phyloP scores from a whole-genome alignment of 768 basidiomycete genomes.

The Leucocoprinus birnbaumii region DNA sequence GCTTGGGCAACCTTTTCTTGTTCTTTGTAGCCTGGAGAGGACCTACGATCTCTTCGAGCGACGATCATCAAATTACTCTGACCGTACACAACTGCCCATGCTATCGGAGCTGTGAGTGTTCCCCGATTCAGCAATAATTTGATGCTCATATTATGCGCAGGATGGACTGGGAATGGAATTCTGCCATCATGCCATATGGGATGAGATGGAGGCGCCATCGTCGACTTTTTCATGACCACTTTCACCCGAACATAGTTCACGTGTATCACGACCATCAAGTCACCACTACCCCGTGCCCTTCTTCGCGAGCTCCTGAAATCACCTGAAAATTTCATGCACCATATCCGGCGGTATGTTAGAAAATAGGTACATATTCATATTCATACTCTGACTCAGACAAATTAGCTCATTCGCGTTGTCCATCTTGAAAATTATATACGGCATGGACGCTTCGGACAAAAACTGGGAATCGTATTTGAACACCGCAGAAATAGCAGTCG shows the following conservation, averaged over 20 bases:
- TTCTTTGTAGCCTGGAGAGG: conserved; percentile 26
- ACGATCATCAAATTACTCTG: conserved; percentile 50
- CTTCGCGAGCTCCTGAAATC: conserved; percentile 36
- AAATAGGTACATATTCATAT: conserved; percentile 8
- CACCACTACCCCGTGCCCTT: conserved; percentile 4
- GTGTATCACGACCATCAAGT: background rate
- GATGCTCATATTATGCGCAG: conserved; percentile 10
- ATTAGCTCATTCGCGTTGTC: conserved; percentile 1
- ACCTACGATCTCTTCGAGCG: conserved; percentile 52
- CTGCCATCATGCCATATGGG: conserved; percentile 42
- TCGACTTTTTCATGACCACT: conserved; percentile 19
- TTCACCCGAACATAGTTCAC: conserved; percentile 8
- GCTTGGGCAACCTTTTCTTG: conserved; percentile 29
- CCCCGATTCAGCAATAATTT: background rate
- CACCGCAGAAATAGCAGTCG: conserved; percentile 20
- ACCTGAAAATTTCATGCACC: conserved; percentile 36
- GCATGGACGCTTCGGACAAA: background rate
- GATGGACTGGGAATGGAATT: conserved; percentile 33
- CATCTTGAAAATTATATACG: conserved; percentile 12
- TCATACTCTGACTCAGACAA: conserved; percentile 13
- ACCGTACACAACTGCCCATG: conserved; percentile 44
- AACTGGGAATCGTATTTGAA: conserved; percentile 17
- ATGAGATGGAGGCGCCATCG: conserved; percentile 44
- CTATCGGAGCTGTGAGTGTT: conserved; percentile 41
- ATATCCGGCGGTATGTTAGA: conserved; percentile 44